Base-by-base conservation (phyloP, 306 rosid species). In the Citrullus amarus region DNA sequence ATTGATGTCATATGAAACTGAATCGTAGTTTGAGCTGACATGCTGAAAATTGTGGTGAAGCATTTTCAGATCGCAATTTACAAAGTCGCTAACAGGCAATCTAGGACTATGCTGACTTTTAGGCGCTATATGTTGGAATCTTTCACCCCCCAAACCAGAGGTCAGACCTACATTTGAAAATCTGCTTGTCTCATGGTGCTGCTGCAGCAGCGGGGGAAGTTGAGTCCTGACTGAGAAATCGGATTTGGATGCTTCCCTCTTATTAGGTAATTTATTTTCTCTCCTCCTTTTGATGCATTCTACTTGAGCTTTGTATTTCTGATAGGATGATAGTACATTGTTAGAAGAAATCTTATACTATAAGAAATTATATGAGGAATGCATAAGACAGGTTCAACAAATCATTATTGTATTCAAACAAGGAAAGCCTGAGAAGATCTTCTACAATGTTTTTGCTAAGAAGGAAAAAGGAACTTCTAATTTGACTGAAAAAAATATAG, bases 241-340 rank as follows among this genome's bases (percentile, higher is more conserved):
- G 18, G n/a, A 75, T 66, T 50, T 72, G 43, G 79, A 34, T 18
- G 14, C 28, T 41, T 75, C 74, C 53, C 74, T 4, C 81, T 53
- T 61, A 10, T 63, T 28, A 44, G 80, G 48, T 53, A 74, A 41
- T n/a, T 55, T 59, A 9, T 36, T 78, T 13, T 30, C 55, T 63
- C 56, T 38, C 2, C 22, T 55, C 74, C 57, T 55, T 22, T 28
- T 14, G 57, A 80, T 68, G 28, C 55, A 16, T 6, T 68, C 60
- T 44, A 80, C 68, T 46, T 81, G 79, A 18, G 82, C 74, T 62
- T 79, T 80, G 67, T 78, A 80, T 43, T 75, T 86, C 88, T 86
- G 78, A 4, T 60, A 36, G 14, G n/a, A 79, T 69, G 39, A 36
- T 9, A 55, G 50, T 79, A 55, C 28, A 14, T 72, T 8, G n/a